Evolutionary conservation across 2,329 filamentous ascomycete genomes (phyloP).

Genomic region (Talaromyces sp.): DNA sequence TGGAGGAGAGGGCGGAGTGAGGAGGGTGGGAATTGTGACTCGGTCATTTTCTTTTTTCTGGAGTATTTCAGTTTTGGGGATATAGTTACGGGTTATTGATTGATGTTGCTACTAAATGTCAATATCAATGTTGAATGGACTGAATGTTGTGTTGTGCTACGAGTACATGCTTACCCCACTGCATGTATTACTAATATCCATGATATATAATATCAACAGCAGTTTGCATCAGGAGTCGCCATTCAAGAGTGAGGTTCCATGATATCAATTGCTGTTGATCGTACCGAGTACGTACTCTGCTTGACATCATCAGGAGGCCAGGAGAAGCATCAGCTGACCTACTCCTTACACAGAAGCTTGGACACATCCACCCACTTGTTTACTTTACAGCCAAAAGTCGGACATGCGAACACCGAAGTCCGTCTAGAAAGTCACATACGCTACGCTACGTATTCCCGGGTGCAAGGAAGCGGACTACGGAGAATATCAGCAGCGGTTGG

Average conservation of each 20-base stretch:
- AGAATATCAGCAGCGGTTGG: neutral
- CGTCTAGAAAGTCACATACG: too few species aligned
- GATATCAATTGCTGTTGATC: neutral
- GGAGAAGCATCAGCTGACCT: too few species aligned
- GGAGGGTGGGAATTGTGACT: slow-evolving; percentile 26
- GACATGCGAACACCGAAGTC: neutral
- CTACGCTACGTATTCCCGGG: too few species aligned
- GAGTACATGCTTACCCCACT: neutral
- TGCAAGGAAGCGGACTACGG: too few species aligned
- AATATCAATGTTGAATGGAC: too few species aligned
- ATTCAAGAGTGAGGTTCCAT: neutral
- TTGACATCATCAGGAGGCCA: too few species aligned
- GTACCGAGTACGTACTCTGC: too few species aligned
- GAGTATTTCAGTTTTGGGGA: neutral
- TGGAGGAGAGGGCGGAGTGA: slow-evolving; percentile 38
- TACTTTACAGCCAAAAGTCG: too few species aligned
- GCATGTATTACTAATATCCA: neutral
- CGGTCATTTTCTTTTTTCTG: slow-evolving; percentile 2
- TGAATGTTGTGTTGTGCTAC: neutral
- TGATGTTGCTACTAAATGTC: neutral
- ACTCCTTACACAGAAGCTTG: too few species aligned
- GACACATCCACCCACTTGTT: neutral
- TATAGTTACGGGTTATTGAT: neutral
- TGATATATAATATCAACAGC: neutral
- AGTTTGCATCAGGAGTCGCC: too few species aligned